Conservation (phyloP, 768 basidiomycete species). For the Pisolithus tinctorius region DNA sequence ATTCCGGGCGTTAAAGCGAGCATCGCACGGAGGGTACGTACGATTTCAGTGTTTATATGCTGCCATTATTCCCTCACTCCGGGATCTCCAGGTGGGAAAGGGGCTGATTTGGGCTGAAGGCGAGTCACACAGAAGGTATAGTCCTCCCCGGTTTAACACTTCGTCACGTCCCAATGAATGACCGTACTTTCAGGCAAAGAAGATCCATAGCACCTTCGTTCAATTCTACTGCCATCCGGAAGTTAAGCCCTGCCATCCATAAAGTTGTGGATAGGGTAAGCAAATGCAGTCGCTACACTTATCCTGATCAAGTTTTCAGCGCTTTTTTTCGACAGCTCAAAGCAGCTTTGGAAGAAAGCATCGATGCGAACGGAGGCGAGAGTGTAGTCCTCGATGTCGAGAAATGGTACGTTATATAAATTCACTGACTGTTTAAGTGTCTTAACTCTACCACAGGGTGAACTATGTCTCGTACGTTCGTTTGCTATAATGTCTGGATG, state of each 20-base stretch:
- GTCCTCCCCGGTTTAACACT: not conserved
- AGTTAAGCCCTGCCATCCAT: conserved; percentile 16
- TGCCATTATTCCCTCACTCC: not conserved
- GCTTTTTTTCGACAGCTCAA: conserved; percentile 17
- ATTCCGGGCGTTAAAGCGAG: conserved; percentile 27
- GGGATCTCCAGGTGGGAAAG: conserved; percentile 19
- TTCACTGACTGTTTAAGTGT: not conserved
- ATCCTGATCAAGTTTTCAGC: conserved; percentile 1
- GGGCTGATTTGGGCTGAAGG: not conserved
- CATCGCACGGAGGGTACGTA: conserved; percentile 28
- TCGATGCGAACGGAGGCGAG: conserved; percentile 5
- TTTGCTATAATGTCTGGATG: not conserved
- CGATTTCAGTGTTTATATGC: too few relatives aligned
- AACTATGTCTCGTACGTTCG: conserved; percentile 18
- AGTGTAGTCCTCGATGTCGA: conserved; percentile 30
- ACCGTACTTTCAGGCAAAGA: conserved; percentile 13
- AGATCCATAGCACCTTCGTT: conserved; percentile 21
- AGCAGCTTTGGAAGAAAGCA: conserved; percentile 17
- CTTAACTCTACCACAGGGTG: conserved; percentile 11
- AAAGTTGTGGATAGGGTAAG: conserved; percentile 23
- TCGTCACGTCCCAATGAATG: not conserved
- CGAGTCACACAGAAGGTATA: not conserved
- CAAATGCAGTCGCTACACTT: not conserved
- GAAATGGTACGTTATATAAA: conserved; percentile 12
- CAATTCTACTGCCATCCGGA: conserved; percentile 18